Evolutionary conservation across 331 rosid genomes (phyloP), one percentile per base, ranked within the genome.

Genomic region (Dryas integrifolia): DNA sequence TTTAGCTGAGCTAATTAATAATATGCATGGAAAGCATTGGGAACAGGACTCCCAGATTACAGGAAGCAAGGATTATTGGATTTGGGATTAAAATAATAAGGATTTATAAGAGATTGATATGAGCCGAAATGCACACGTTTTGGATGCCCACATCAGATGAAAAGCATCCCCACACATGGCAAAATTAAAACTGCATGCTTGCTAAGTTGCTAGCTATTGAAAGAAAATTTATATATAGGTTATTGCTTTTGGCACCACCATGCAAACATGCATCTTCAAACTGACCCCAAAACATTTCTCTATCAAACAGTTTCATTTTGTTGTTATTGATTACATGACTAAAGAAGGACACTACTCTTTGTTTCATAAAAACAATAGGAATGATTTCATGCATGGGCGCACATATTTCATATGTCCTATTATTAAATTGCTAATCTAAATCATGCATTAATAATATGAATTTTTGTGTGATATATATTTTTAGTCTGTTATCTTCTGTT

Each of bases 161-260:
- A 70, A 70, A 2, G 44, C 43, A 41, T 5, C 44, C 30, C 26
- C 67, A 70, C 56, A 71, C 26, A 30, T 30, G 67, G 56, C 9
- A 26, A 71, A 44, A 44, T 7, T 47, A 38, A 44, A 71, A 58
- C n/a, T 38, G 7, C 75, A 71, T 57, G 66, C 75, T 71, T 71
- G 57, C 3, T 70, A 44, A 56, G 55, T 70, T 56, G 16, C 35
- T n/a, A 24, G 35, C 35, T 64, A 41, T 38, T n/a, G 68, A 72
- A 60, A 51, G 69, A 72, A 39, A 60, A 13, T 50, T 57, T 24
- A 45, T 45, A 21, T 30, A 7, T 47, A 49, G 48, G 13, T 26
- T 67, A 48, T 49, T 61, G 59, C n/a, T 48, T 72, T 48, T 35
- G 59, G 18, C 16, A 38, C 49, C 59, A 49, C 48, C 50, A 30